These are phyloP conservation scores for Debaryomyces prosopidis DNA, from an alignment of 805 yeast species.

Conservation along the genomic window DNA sequence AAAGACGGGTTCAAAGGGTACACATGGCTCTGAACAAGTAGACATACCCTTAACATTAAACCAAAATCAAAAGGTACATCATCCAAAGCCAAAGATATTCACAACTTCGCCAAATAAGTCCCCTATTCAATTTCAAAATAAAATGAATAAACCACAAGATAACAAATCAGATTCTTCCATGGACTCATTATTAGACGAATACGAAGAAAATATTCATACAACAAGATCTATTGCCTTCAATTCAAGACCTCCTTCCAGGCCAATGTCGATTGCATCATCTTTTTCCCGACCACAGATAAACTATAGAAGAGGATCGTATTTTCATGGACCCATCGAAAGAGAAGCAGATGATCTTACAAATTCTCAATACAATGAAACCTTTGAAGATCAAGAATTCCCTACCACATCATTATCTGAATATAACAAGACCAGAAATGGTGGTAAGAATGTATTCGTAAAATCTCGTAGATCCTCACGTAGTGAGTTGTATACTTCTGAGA, in stretches of 20 bases:
- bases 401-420: slow-evolving; percentile 38
- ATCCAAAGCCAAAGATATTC: slow-evolving; percentile 16
- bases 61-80: slow-evolving; percentile 4
- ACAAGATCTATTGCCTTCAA: slow-evolving; percentile 23
- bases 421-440: slow-evolving; percentile 21
- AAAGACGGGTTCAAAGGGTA: not conserved
- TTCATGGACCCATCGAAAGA: slow-evolving; percentile 8
- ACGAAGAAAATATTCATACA: slow-evolving; percentile 42
- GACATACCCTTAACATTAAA: not conserved
- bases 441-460: slow-evolving; percentile 7
- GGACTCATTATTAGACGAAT: slow-evolving; percentile 45
- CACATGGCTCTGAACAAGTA: not conserved
- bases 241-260: slow-evolving; percentile 30
- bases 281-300: slow-evolving; percentile 6
- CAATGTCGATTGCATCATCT: slow-evolving; percentile 21
- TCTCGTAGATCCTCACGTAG: slow-evolving; percentile 41
- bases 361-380: slow-evolving; percentile 4
- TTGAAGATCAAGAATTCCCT: slow-evolving; percentile 27
- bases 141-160: not conserved
- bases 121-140: not conserved
- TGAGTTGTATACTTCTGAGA: slow-evolving; percentile 43
- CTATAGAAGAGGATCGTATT: slow-evolving; percentile 8
- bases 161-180: slow-evolving; percentile 27
- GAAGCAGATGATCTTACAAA: not conserved
- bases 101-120: not conserved